Base-by-base conservation (phyloP, 2,329 filamentous ascomycete genomes). In the Penicillium verrucosum region DNA sequence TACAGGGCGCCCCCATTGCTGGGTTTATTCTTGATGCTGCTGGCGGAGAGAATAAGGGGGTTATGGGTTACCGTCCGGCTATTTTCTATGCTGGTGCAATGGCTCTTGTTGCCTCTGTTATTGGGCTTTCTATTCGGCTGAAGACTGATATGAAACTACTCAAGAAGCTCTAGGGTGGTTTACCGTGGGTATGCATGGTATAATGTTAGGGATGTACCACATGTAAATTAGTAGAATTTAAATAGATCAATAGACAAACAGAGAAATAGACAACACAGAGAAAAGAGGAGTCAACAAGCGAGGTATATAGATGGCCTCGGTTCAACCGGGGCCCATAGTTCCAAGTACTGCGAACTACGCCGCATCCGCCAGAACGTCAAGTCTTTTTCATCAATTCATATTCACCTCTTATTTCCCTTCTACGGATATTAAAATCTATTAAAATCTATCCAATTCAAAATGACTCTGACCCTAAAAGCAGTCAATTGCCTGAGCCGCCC, bases 1-100 rank as follows among this genome's bases (percentile, higher is more conserved):
- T 25, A 4, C 41, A 80, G 78, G 82, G 82, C 1, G 77, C 80
- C 0, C 84, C 85, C 0, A 85, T 87, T 59, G 84, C 84, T 2
- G 83, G 84, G 10, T 85, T 83, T 57, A 73, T 87, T 1, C 73
- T 87, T 0, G 78, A 80, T 54, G 81, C 81, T 0, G 81, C 81
- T 34, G 82, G 83, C 5, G 82, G 82, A 11, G 73, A 78, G 16
- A 70, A 79, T 0, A 71, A 70, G 3, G 80, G 80, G 0, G 68
- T 85, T 1, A 70, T 78, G 23, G 80, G 83, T 0, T 87, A 83
- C 61, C 76, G 82, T 18, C 82, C 83, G 0, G 84, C 84, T 1
- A 87, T 87, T 69, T 85, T 82, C 66, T 86, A 85, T 63, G 83
- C 84, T 4, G 84, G 83, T 1, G 79, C 77, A 0, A 73, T 84